Evolutionary conservation across 495 filamentous ascomycete genomes (phyloP).

Genomic region (Bacidia gigantensis): DNA sequence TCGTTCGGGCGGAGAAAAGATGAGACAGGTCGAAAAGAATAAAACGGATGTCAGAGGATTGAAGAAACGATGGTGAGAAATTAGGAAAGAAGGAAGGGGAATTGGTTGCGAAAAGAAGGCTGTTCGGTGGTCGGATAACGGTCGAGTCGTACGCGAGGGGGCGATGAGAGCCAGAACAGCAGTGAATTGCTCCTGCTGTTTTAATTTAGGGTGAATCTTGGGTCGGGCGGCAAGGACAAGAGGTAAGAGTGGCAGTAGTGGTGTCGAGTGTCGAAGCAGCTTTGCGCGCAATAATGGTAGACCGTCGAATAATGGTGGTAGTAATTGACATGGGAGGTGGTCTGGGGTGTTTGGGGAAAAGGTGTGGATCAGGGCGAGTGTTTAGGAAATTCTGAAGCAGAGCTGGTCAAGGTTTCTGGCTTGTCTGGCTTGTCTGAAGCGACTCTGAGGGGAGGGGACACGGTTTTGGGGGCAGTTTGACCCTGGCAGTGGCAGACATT

Average conservation of each 20-base stretch:
- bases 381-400: conserved; percentile 6
- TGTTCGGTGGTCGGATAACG: neutral
- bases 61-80: conserved; percentile 1
- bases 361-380: neutral
- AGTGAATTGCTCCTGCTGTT: too few relatives aligned
- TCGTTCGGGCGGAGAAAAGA: neutral
- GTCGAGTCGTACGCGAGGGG: neutral
- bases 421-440: too few relatives aligned
- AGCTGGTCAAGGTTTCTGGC: too few relatives aligned
- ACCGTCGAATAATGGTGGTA: neutral
- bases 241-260: neutral
- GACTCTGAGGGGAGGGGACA: neutral
- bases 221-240: neutral
- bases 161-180: neutral
- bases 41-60: neutral
- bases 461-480: conserved; percentile 3
- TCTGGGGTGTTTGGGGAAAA: neutral
- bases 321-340: neutral
- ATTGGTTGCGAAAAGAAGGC: neutral
- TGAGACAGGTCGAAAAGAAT: neutral
- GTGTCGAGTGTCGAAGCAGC: too few relatives aligned
- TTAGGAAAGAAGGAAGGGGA: neutral
- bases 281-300: too few relatives aligned
- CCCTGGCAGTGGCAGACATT: conserved; percentile 4
- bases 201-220: neutral